phyloP scores from a whole-genome alignment of 352 stramenopile genomes.

The Pythium periplocum region DNA sequence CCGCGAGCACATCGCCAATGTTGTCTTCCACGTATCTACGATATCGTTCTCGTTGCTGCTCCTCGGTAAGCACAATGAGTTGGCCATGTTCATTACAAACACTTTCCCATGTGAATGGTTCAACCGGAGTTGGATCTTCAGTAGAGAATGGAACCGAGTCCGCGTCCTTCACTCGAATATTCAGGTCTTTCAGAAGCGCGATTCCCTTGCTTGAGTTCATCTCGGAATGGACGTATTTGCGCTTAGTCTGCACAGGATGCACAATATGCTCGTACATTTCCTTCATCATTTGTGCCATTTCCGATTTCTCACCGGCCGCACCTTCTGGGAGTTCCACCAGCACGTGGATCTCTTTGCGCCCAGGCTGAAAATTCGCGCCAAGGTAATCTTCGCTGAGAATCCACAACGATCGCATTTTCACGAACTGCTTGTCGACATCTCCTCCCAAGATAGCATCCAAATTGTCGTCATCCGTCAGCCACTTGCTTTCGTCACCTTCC shows the following conservation, averaged over 20 bases:
- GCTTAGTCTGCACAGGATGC: constrained; percentile 19
- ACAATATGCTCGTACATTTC: constrained; percentile 12
- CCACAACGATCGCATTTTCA: too few species aligned
- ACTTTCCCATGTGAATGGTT: constrained; percentile 21
- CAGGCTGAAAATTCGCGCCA: neutral
- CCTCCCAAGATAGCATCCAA: too few species aligned
- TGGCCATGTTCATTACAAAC: constrained; percentile 5
- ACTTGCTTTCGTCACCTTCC: too few species aligned
- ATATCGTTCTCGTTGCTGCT: constrained; percentile 19
- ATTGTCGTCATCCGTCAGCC: too few species aligned
- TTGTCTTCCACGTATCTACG: constrained; percentile 29
- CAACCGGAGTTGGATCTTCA: constrained; percentile 8
- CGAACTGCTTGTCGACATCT: too few species aligned
- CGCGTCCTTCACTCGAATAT: constrained; percentile 15
- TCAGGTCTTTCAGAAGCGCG: constrained; percentile 18
- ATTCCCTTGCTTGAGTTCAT: constrained; percentile 10
- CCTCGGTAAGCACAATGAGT: too few species aligned
- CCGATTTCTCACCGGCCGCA: constrained; percentile 8
- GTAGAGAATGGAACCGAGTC: constrained; percentile 9
- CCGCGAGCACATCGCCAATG: constrained; percentile 25
- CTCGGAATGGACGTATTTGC: constrained; percentile 26
- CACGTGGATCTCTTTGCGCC: neutral
- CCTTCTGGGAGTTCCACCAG: constrained; percentile 6
- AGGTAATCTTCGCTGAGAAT: neutral
- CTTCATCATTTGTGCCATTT: constrained; percentile 6